Evolutionary conservation across 495 filamentous ascomycete species (phyloP).

Genomic region (Podospora tetraspora): DNA sequence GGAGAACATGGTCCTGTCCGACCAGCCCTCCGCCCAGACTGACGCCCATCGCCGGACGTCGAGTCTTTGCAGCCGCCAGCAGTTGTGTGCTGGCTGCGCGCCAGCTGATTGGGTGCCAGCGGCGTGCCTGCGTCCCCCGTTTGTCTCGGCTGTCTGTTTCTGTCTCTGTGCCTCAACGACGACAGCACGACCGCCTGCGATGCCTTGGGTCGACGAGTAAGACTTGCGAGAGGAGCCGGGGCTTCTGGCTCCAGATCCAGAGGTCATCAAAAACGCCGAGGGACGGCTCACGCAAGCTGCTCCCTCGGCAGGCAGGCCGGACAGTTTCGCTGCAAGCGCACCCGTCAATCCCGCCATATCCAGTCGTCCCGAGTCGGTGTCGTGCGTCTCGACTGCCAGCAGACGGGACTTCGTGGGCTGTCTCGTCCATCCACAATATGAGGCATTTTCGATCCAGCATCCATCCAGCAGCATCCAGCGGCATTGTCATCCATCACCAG

Average conservation of each 20-base stretch:
- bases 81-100: not conserved
- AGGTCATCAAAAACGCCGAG: not conserved
- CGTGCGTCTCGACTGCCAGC: constrained; percentile 9
- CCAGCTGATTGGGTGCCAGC: not conserved
- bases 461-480: not conserved
- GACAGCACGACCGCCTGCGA: not conserved
- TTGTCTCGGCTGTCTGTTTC: not conserved
- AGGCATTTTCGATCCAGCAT: constrained; percentile 8
- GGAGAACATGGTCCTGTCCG: not conserved
- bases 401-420: not conserved
- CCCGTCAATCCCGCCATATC: not conserved
- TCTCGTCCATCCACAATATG: not conserved
- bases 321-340: not conserved
- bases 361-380: constrained; percentile 5
- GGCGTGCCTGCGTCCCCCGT: constrained; percentile 3
- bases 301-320: not conserved
- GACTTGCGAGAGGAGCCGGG: not conserved
- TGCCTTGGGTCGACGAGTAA: not conserved
- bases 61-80: constrained; percentile 3
- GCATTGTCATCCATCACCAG: not conserved
- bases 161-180: not conserved
- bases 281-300: constrained; percentile 1
- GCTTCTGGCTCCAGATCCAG: not conserved
- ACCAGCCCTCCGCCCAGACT: not conserved
- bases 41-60: not conserved